These are phyloP conservation scores for Ustilago esculenta DNA, from an alignment of 1,284 basidiomycete genomes.

Conservation along the genomic window DNA sequence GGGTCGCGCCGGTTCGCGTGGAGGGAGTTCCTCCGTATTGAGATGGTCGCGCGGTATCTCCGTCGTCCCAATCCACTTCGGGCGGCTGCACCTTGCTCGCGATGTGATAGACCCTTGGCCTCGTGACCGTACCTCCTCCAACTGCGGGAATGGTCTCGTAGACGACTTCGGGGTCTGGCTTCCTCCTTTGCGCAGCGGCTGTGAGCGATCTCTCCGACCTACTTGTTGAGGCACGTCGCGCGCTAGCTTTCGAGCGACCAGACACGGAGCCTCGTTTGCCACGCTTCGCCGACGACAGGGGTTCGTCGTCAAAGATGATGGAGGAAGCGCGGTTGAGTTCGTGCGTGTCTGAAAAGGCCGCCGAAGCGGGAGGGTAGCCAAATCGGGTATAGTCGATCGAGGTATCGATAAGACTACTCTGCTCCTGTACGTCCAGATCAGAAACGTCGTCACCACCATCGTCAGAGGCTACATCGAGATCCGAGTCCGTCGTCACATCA, in stretches of 20 bases:
- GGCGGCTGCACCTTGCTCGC: constrained; percentile 73
- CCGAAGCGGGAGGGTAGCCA: constrained; percentile 55
- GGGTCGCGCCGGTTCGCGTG: constrained; percentile 39
- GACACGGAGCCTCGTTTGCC: constrained; percentile 26
- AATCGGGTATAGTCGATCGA: constrained; percentile 53
- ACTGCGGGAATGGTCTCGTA: constrained; percentile 80
- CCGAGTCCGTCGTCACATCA: constrained; percentile 26
- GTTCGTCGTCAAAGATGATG: constrained; percentile 49
- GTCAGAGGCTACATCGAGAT: constrained; percentile 18
- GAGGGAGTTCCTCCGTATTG: constrained; percentile 42
- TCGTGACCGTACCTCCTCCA: constrained; percentile 78
- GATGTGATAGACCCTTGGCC: constrained; percentile 78
- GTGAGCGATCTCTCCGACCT: constrained; percentile 16
- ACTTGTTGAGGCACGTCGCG: constrained; percentile 21
- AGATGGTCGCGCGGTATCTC: constrained; percentile 43
- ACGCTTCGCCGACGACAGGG: constrained; percentile 16
- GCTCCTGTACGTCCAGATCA: constrained; percentile 36
- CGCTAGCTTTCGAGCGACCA: constrained; percentile 1
- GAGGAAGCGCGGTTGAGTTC: constrained; percentile 45
- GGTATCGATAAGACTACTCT: constrained; percentile 17
- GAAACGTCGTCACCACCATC: constrained; percentile 36
- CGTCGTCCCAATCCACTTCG: constrained; percentile 51
- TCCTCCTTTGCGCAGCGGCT: constrained; percentile 8
- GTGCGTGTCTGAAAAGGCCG: constrained; percentile 50
- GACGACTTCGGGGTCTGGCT: constrained; percentile 31